These are phyloP conservation scores for Leccinum pallidistipes DNA, from an alignment of 1,284 basidiomycete species.

Conservation along the genomic window DNA sequence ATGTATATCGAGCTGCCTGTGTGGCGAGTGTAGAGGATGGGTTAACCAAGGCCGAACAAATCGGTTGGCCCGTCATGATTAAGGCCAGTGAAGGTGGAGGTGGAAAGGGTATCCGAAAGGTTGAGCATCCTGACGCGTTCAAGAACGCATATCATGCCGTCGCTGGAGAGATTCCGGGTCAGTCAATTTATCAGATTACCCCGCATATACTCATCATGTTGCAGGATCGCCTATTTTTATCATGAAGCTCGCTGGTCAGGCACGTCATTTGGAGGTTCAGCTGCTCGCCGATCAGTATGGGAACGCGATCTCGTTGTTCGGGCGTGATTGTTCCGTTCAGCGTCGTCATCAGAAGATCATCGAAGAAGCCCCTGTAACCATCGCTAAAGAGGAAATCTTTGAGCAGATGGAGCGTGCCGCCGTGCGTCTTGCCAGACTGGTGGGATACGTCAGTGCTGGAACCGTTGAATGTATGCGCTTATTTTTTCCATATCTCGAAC, in stretches of 20 bases:
- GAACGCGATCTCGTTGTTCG: conserved; percentile 98
- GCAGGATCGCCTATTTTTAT: conserved; percentile 98
- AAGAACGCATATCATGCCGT: conserved; percentile 95
- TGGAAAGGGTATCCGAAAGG: conserved; percentile 97
- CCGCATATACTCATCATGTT: conserved; percentile 16
- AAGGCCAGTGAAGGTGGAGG: conserved; percentile 99
- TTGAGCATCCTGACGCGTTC: conserved; percentile 84
- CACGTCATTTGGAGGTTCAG: conserved; percentile 98
- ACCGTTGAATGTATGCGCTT: conserved; percentile 88
- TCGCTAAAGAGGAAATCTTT: conserved; percentile 88
- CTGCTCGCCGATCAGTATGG: conserved; percentile 99
- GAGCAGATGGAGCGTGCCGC: conserved; percentile 99
- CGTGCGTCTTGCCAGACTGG: conserved; percentile 95
- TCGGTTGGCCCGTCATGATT: conserved; percentile 99
- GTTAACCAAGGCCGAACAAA: conserved; percentile 78
- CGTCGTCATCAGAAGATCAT: conserved; percentile 99
- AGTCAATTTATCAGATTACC: conserved; percentile 25
- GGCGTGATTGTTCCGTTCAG: conserved; percentile 99
- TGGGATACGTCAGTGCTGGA: conserved; percentile 98
- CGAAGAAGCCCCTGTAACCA: conserved; percentile 98
- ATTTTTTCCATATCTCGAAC: neutral
- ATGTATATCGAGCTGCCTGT: conserved; percentile 89
- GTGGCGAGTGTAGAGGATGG: conserved; percentile 91
- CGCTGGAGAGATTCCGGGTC: conserved; percentile 94
- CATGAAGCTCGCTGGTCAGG: conserved; percentile 98